A percentile compares a stretch with the other conserved stretches of the same genome.
Conservation (phyloP, 306 rosid genomes). For the Betula pendula region DNA sequence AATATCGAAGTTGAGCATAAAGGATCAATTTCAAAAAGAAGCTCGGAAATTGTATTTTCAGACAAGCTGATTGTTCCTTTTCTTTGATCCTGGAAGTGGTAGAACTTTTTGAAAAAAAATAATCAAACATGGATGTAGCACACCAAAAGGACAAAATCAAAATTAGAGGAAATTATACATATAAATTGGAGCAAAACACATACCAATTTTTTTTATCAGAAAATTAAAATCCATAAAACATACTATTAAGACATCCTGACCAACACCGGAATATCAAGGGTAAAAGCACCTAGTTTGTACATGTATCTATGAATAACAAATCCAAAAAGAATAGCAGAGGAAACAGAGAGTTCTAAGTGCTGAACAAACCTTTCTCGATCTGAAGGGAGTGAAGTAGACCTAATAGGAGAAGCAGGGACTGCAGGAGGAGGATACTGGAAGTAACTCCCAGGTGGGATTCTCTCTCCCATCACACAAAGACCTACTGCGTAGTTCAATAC, state of each 20-base stretch:
- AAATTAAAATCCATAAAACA: neutral
- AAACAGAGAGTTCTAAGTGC: neutral
- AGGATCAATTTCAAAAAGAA: neutral
- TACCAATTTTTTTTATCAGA: neutral
- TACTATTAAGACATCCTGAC: neutral
- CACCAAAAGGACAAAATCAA: neutral
- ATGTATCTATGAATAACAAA: neutral
- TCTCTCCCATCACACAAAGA: constrained; percentile 67
- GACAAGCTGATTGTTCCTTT: neutral
- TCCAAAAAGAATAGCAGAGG: neutral
- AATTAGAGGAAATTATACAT: neutral
- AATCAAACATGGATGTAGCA: neutral
- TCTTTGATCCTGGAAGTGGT: neutral
- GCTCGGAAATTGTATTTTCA: neutral
- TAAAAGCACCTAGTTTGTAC: neutral
- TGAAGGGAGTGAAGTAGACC: constrained; percentile 56
- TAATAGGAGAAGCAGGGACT: constrained; percentile 70
- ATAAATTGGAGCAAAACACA: neutral
- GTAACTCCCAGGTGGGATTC: constrained; percentile 82
- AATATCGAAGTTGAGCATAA: neutral
- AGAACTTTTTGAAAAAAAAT: neutral
- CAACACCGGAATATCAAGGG: neutral
- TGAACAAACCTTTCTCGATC: constrained; percentile 77
- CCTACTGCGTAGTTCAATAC: constrained; percentile 13
- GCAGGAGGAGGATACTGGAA: constrained; percentile 88